Evolutionary conservation across 2,329 filamentous ascomycete genomes (phyloP), one percentile per base, ranked within the genome.

Genomic region (Penicillium sp.): DNA sequence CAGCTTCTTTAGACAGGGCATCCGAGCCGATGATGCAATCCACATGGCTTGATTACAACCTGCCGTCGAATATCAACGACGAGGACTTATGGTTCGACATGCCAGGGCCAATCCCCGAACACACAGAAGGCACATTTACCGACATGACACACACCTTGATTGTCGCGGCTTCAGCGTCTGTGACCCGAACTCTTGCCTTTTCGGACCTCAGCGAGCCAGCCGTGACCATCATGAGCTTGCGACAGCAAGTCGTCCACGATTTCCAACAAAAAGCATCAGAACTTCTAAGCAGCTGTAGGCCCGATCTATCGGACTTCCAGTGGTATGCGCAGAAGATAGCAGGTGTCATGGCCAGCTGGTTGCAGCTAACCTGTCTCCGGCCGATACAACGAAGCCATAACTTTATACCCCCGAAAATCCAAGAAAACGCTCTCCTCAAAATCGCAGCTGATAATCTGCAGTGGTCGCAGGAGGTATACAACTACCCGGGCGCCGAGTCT

Each of bases 1-100:
- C 68, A 50, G 65, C 67, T 6, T 65, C 67, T 1, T 59, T 68
- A 8, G 68, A 72, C 45, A 58, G 68, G 14, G 69, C 67, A 28
- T 69, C 68, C 11, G 70, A 70, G 36, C 68, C 67, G n/a, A 72
- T 72, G 66, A 70, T 73, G 61, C 66, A 65, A 53, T 60, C 63
- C 5, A 59, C 48, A 14, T 72, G 69, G 67, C 46, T 71, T 12
- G 50, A 67, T 33, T 61, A 62, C 12, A 61, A 69, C 36, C 59
- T 41, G 3, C 67, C 66, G 6, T 53, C 61, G 4, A 70, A 70
- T 36, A 61, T 69, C 52, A 69, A 69, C 30, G 67, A 71, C 44
- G 61, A 64, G 12, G 67, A 69, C 31, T 60, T 70, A n/a, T 59
- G 54, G 51, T 65, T 65, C 35, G 52, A 53, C 40, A 68, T 68